Base-by-base conservation (phyloP, 2,329 filamentous ascomycete genomes). In the Domatiomyces catenatus region DNA sequence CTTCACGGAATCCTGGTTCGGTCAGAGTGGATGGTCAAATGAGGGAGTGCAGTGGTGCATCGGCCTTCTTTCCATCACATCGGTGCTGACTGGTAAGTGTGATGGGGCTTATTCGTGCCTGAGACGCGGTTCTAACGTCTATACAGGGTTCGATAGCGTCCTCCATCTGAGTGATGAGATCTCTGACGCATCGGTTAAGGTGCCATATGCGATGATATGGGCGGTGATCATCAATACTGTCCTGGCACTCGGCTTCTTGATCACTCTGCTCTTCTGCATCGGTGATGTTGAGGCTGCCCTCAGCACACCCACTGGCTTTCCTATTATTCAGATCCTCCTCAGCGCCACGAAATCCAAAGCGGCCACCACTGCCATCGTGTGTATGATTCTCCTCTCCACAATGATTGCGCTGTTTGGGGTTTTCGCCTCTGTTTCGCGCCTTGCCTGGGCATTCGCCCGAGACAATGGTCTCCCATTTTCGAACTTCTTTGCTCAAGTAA, bases 381-480 rank as follows among this genome's bases (percentile, higher is more conserved):
- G 61, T 0, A 56, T 74, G 47, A 66, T 75, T 51, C 63, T 75
- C 20, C 65, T 67, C 8, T 73, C 71, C 0, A 70, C 69, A 1
- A 56, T 73, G 48, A 68, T 70, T 10, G 73, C 70, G 52, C 58
- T 69, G 43, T 66, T 74, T 45, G 67, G 71, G 3, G 66, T 64
- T 50, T 71, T 75, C 50, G 74, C 73, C 3, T 75, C 71, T 66
- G 71, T 74, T 55, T 71, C 69, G 22, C 66, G 73, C 1, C 62
- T 75, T 2, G 71, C 67, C 53, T 76, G 72, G 72, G 71, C 70
- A 26, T 75, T 76, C 56, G 72, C 74, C 8, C 64, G 72, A 3
- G 74, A 76, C 54, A 57, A 64, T 5, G 74, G 72, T 2, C 52
- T 76, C 1, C 72, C 73, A 1, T 67, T 64, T 8, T 66, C 69